Evolutionary conservation across 805 yeast species (phyloP).

Genomic region (Kodamaea sagamina): DNA sequence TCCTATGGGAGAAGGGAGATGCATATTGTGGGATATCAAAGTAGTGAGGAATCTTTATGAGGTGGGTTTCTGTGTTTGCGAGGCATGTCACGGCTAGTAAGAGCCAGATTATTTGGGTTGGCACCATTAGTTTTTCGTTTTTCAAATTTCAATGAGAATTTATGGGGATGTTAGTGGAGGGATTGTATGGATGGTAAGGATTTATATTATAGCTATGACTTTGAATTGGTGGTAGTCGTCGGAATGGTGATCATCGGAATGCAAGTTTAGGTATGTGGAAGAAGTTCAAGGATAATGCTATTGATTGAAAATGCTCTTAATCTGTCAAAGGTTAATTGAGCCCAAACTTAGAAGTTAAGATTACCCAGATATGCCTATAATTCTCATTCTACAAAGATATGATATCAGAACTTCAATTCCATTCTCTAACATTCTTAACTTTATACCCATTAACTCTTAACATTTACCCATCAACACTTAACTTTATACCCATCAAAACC

Average conservation of each 20-base stretch:
- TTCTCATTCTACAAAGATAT: too few relatives aligned
- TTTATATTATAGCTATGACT: not conserved
- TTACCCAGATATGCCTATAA: too few relatives aligned
- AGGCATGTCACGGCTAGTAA: constrained; percentile 10
- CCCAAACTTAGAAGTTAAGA: too few relatives aligned
- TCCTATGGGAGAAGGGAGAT: constrained; percentile 2
- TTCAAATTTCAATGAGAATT: not conserved
- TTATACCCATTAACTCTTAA: not conserved
- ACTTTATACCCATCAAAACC: too few relatives aligned
- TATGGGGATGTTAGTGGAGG: not conserved
- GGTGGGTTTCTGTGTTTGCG: constrained; percentile 42
- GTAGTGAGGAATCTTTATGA: constrained; percentile 35
- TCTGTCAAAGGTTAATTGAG: too few relatives aligned
- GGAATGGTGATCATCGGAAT: too few relatives aligned
- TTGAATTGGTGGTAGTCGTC: constrained; percentile 1
- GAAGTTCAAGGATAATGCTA: too few relatives aligned
- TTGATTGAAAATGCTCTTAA: too few relatives aligned
- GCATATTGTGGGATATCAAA: constrained; percentile 31
- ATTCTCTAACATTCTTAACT: too few relatives aligned
- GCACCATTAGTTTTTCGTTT: not conserved
- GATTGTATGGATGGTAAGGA: not conserved
- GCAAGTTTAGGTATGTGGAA: too few relatives aligned
- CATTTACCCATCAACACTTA: too few relatives aligned
- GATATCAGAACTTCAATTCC: too few relatives aligned
- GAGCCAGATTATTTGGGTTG: constrained; percentile 4